Base-by-base conservation (phyloP, 139 green algal genomes). In the Deuterostichococcus epilithicus region DNA sequence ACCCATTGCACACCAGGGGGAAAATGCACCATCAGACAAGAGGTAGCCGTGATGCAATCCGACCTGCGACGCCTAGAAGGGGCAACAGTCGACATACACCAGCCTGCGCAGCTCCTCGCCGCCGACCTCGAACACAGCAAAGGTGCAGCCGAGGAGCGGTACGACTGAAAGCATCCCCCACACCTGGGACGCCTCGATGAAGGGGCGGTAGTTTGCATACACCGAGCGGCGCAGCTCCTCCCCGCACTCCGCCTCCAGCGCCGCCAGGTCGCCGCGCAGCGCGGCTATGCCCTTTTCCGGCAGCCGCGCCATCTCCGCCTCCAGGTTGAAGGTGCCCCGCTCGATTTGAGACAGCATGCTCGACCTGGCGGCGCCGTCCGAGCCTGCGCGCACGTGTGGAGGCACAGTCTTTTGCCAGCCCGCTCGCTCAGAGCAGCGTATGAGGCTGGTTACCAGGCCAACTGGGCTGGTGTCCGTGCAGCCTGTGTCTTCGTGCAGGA, bases 201-300 rank as follows among this genome's bases (percentile, higher is more conserved):
- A 87, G 10, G 76, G 75, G 8, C 52, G 22, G 65, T 83, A 87
- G 72, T 87, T 73, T 32, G 75, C 69, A 37, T 80, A 70, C 33
- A 87, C 79, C 20, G 79, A 42, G 65, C 73, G 75, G 52, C 71
- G 72, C 38, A 87, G 70, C 59, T 85, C 71, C 45, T 83, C 73
- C 10, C 58, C 58, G 35, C 82, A 83, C 73, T 87, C 82, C 0
- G 35, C 69, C 52, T 87, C 79, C 59, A 83, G 60, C 26, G 42
- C 44, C 5, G 72, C 73, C 73, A 87, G 76, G 22, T 87, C 79
- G 45, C 38, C 68, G 8, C 82, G 76, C 69, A 87, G 82, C 59
- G 35, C 45, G 59, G 84, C 79, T 22, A 87, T 79, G 23, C 82
- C 82, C 69, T 87, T 85, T 65, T 87, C 82, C 70, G 79, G 68